phyloP scores from a whole-genome alignment of 768 basidiomycete species.

The Suillus weaverae region DNA sequence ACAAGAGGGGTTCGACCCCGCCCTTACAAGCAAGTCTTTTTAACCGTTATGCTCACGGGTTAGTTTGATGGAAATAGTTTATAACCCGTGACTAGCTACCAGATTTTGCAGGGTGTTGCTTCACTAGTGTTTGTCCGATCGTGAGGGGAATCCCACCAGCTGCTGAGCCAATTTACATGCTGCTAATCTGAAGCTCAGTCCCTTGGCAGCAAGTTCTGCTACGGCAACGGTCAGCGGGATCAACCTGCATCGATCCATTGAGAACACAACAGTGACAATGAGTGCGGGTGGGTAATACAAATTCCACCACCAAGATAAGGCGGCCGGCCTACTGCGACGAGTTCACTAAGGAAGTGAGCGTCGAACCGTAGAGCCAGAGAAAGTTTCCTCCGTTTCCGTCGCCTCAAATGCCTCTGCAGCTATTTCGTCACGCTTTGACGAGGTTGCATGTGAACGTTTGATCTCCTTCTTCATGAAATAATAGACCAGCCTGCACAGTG shows the following conservation, averaged over 20 bases:
- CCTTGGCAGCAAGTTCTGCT: not conserved
- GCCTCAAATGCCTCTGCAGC: constrained; percentile 62
- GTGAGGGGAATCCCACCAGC: not conserved
- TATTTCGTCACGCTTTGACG: constrained; percentile 50
- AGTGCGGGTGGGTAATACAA: not conserved
- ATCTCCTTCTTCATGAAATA: constrained; percentile 62
- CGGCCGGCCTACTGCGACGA: not conserved
- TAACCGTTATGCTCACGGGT: too few relatives aligned
- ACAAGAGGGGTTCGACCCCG: not conserved
- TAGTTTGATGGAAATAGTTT: too few relatives aligned
- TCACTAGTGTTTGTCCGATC: not conserved
- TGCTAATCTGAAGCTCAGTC: not conserved
- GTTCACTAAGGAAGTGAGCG: not conserved
- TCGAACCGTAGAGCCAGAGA: constrained; percentile 24
- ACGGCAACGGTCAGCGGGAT: not conserved
- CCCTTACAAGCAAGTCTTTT: too few relatives aligned
- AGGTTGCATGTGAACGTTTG: constrained; percentile 46
- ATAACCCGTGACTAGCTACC: not conserved
- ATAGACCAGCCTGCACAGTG: constrained; percentile 57
- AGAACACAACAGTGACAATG: not conserved
- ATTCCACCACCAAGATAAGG: not conserved
- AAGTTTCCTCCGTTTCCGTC: constrained; percentile 56
- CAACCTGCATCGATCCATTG: not conserved
- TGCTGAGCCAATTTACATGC: not conserved
- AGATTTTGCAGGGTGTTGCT: not conserved